Evolutionary conservation across 306 rosid genomes (phyloP).

Genomic region (Glycyrrhiza uralensis): DNA sequence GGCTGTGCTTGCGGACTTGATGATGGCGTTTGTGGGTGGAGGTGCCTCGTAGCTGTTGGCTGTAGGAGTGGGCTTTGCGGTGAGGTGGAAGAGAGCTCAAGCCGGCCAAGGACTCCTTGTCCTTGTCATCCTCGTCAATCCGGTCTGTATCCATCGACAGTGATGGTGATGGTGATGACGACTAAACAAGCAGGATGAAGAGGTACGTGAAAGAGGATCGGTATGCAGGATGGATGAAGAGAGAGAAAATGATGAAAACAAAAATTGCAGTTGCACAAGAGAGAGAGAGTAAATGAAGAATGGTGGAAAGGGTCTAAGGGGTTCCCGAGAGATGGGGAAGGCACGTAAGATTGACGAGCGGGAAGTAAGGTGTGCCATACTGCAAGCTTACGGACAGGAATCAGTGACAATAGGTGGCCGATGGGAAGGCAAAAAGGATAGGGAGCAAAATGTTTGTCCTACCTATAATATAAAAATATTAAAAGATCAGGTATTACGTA

Average conservation of each 20-base stretch:
- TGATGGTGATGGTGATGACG: too few species aligned
- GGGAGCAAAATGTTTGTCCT: too few species aligned
- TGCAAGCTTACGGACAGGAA: slow-evolving; percentile 39
- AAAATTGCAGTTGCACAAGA: slow-evolving; percentile 1
- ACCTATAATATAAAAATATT: too few species aligned
- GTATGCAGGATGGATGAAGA: too few species aligned
- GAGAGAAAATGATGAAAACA: slow-evolving; percentile 7
- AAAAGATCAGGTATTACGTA: too few species aligned
- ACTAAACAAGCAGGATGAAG: too few species aligned
- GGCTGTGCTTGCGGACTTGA: slow-evolving; percentile 76
- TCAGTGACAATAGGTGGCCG: too few species aligned
- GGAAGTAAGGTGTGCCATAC: slow-evolving; percentile 37
- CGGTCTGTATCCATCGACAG: slow-evolving; percentile 65
- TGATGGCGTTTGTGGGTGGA: slow-evolving; percentile 48
- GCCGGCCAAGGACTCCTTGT: slow-evolving; percentile 57
- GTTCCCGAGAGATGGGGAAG: slow-evolving; percentile 35
- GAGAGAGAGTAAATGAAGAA: slow-evolving; percentile 16
- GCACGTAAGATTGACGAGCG: slow-evolving; percentile 31
- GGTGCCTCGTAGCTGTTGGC: slow-evolving; percentile 69
- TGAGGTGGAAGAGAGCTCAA: slow-evolving; percentile 57
- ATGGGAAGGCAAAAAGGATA: too few species aligned
- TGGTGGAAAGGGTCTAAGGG: slow-evolving; percentile 33
- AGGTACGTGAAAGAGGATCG: too few species aligned
- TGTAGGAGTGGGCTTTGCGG: slow-evolving; percentile 78
- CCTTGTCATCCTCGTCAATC: slow-evolving; percentile 67